Conservation (phyloP, 768 basidiomycete species). For the Lactarius vividus region DNA sequence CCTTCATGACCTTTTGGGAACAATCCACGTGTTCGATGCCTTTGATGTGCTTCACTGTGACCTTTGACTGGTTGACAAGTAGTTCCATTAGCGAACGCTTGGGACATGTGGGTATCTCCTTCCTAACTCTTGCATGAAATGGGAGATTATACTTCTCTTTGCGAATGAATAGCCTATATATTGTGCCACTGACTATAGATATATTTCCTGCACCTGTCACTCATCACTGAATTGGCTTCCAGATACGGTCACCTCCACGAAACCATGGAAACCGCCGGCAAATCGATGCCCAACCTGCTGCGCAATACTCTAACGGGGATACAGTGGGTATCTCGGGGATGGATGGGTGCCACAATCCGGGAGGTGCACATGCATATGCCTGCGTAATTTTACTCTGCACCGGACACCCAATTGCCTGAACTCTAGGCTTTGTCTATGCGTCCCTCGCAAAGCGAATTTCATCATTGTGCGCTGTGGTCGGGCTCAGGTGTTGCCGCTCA, state of each 20-base stretch:
- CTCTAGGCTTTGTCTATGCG: neutral
- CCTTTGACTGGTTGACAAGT: neutral
- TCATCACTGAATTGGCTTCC: neutral
- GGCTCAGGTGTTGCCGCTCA: neutral
- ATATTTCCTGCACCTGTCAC: neutral
- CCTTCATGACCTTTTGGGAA: conserved; percentile 1
- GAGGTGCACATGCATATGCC: neutral
- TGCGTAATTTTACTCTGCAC: neutral
- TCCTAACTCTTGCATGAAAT: neutral
- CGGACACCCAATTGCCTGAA: neutral
- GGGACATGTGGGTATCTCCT: neutral
- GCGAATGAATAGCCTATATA: neutral
- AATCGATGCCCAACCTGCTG: neutral
- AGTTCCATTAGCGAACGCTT: neutral
- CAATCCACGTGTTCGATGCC: neutral
- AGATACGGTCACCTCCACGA: neutral
- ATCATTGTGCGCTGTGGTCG: neutral
- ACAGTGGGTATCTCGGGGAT: neutral
- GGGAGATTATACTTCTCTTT: neutral
- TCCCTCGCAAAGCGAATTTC: neutral
- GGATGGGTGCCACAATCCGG: neutral
- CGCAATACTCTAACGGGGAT: neutral
- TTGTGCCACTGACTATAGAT: neutral
- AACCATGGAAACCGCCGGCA: conserved; percentile 19
- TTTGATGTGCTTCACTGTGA: neutral